Base-by-base conservation (phyloP, 176 grass and related monocot species). In the Calamus simplicifolius region DNA sequence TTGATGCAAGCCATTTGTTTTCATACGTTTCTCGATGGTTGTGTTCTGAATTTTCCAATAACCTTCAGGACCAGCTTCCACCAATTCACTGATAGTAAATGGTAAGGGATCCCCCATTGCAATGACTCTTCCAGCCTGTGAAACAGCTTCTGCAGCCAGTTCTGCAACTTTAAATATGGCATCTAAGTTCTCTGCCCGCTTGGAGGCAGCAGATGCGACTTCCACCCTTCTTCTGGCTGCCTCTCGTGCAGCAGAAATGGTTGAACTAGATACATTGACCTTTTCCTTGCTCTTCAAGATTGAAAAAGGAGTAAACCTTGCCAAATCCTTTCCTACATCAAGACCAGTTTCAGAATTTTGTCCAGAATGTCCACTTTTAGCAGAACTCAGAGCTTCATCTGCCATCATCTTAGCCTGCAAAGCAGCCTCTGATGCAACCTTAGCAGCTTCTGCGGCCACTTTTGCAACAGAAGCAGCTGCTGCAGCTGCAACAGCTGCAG, bases 361-460 rank as follows among this genome's bases (percentile, higher is more conserved):
- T 12, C 38, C 50, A 29, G 64, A 26, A 64, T 56, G 80, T 63
- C 56, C 56, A 59, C 35, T 54, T 59, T 19, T 68, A 50, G 52
- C 63, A 51, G 80, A 79, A 63, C 43, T 74, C 57, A 81, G 35
- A 14, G 74, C 74, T 74, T 99, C 94, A 54, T 99, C 85, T n/a
- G 81, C 94, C 88, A 93, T 92, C 61, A 99, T 71, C 68, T 99
- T 93, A 18, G 94, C 88, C 77, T 86, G 94, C 63, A 93, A 71
- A 61, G 85, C 79, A 71, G 88, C 94, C 52, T 81, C 85, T 3
- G 85, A 81, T 0, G 94, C 94, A 78, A 93, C 86, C 78, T 89
- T 99, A 72, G 94, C 85, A 28, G 85, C 94, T 80, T 80, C 81
- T 78, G 85, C 88, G 60, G 94, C 88, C 69, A 79, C 76, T 78